Percentiles rank a stretch among this genome's conserved stretches.
Conservation (phyloP, 306 rosid genomes). For the Inga leiocalycina region DNA sequence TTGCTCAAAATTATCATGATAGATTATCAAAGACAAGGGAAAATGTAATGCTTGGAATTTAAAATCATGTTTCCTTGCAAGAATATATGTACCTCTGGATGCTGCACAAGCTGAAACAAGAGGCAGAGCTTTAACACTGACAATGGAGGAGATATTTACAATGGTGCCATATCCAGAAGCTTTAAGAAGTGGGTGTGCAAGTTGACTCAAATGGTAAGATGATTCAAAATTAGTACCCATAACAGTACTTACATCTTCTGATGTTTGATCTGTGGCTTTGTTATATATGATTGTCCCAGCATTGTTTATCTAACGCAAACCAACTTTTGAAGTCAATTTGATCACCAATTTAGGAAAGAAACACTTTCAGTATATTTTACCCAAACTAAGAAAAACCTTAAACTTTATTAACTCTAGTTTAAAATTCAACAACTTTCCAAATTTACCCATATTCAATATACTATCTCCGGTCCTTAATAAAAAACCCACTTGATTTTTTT, state of each 20-base stretch:
- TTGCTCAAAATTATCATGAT: background rate
- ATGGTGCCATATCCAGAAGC: slow-evolving; percentile 45
- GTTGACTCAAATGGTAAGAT: slow-evolving; percentile 43
- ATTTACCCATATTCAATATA: too few relatives aligned
- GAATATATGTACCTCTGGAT: slow-evolving; percentile 30
- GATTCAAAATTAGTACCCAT: slow-evolving; percentile 50
- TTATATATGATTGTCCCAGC: slow-evolving; percentile 7
- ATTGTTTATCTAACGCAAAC: slow-evolving; percentile 47
- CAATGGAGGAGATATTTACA: slow-evolving; percentile 43
- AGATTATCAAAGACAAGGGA: background rate
- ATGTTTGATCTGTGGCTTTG: slow-evolving; percentile 30
- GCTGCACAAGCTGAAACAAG: slow-evolving; percentile 32
- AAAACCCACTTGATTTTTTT: too few relatives aligned
- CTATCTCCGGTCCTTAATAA: too few relatives aligned
- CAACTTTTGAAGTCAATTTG: background rate
- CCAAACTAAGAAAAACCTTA: too few relatives aligned
- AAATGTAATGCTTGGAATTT: background rate
- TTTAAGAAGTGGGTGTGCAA: slow-evolving; percentile 54
- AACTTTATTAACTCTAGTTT: too few relatives aligned
- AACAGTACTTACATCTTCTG: slow-evolving; percentile 38
- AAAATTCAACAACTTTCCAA: too few relatives aligned
- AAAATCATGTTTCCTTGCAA: background rate
- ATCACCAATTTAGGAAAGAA: background rate
- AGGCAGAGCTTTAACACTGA: slow-evolving; percentile 18
- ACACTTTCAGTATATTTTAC: too few relatives aligned